Base-by-base conservation (phyloP, 371 early-diverging fungal species). In the Syncephalastrum sp. region DNA sequence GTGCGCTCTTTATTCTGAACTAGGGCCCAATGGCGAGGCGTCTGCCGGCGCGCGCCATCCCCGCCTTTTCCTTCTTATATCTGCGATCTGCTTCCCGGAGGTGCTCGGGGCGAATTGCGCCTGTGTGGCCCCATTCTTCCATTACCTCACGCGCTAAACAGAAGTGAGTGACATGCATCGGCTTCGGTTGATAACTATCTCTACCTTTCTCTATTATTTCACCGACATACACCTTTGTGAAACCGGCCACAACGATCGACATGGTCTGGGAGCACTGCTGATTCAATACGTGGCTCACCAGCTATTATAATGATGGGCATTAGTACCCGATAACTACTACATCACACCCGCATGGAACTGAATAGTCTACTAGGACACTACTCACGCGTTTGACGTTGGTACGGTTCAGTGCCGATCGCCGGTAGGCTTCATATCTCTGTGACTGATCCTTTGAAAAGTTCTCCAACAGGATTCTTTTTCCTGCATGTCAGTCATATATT, bases 201-300 rank as follows among this genome's bases (percentile, higher is more conserved):
- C 8, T 77, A 83, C 91, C 95, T 69, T 84, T 81, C 67, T 95
- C 95, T 5, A 95, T 86, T 59, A 98, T 89, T 64, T 98, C 97
- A 19, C 97, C 97, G 2, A 97, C 91, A 82, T 94, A 99, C 13
- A 99, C 91, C 68, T 99, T 99, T 42, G 93, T 84, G 58, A 94
- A 90, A 29, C 97, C 99, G 24, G 92, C 92, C 0, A 98, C 88
- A 0, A 95, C 94, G 75, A 96, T 94, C 0, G 90, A 85, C 72
- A 96, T 82, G 5, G 93, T 95, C 27, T 87, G 85, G 12, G 93
- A 87, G 24, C 89, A 86, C 64, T 90, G 90, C 59, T 96, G 95
- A 61, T 90, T 90, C 13, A 96, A 60, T 16, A 91, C 81, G 19
- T 82, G 79, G 47, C 83, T 80, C 1, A 87, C 85, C 14, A 93